phyloP scores from a whole-genome alignment of 2,329 filamentous ascomycete genomes.

The Fusarium sulawesiense region DNA sequence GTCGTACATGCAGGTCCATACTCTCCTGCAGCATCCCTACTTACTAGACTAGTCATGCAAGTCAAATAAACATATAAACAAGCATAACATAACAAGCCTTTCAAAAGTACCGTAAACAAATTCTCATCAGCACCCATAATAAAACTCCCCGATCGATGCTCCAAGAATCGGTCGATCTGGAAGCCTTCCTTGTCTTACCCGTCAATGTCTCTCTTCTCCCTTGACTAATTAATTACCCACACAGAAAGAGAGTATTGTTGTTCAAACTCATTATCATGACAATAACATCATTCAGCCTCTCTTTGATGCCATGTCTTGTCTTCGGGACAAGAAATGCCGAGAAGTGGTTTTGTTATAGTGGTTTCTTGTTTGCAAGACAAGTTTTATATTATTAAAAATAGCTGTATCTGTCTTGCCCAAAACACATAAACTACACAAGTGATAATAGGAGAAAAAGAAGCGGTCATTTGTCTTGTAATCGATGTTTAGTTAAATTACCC shows the following conservation, averaged over 20 bases:
- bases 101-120: not conserved
- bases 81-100: not conserved
- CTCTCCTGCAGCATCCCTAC: not conserved
- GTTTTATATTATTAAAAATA: not conserved
- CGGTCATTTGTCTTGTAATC: not conserved
- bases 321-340: not conserved
- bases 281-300: conserved; percentile 24
- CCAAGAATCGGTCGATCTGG: conserved; percentile 25
- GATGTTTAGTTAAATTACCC: not conserved
- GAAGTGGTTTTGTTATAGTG: not conserved
- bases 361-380: not conserved
- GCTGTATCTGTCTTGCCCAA: no score
- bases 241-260: conserved; percentile 3
- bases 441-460: not conserved
- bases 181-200: conserved; percentile 2
- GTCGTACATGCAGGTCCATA: not conserved
- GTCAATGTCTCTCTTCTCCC: conserved; percentile 20
- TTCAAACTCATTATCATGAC: not conserved
- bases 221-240: conserved; percentile 13
- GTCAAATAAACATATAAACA: not conserved
- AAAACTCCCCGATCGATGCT: not conserved
- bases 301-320: conserved; percentile 13
- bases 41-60: not conserved
- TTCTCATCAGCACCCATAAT: not conserved
- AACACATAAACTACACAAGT: no score